Evolutionary conservation across 2,329 filamentous ascomycete genomes (phyloP).

Genomic region (Pseudogymnoascus destructans): DNA sequence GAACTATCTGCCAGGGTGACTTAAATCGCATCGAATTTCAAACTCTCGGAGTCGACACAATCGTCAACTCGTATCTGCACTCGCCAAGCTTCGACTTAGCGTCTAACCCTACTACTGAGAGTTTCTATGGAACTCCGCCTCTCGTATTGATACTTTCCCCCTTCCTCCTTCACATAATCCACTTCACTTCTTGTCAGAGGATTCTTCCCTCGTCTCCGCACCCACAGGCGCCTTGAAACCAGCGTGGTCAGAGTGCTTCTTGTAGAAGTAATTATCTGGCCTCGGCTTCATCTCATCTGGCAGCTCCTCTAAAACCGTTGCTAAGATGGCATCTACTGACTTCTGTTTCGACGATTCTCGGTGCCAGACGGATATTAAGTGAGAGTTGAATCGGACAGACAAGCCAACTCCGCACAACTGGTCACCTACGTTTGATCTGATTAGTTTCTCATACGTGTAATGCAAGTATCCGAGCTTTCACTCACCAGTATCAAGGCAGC

Average conservation of each 20-base stretch:
- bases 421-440: constrained; percentile 40
- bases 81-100: neutral
- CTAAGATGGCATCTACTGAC: constrained; percentile 62
- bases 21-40: neutral
- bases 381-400: constrained; percentile 76
- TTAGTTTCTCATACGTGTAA: neutral
- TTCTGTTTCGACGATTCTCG: constrained; percentile 69
- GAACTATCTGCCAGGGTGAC: neutral
- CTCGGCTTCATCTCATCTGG: constrained; percentile 61
- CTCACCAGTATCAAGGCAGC: constrained; percentile 56
- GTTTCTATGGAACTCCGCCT: constrained; percentile 19
- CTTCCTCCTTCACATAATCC: neutral
- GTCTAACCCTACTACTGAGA: constrained; percentile 5
- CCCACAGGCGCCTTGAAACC: constrained; percentile 53
- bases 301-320: constrained; percentile 60
- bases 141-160: constrained; percentile 11
- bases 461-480: constrained; percentile 10
- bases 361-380: constrained; percentile 88
- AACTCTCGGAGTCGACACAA: constrained; percentile 12
- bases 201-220: constrained; percentile 15
- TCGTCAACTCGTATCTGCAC: neutral
- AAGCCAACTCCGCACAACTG: constrained; percentile 84
- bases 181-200: constrained; percentile 14
- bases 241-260: constrained; percentile 78
- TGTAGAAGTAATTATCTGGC: constrained; percentile 65